Evolutionary conservation across 192 early-diverging fungal genomes (phyloP).

Genomic region (Dissophora globulifera): DNA sequence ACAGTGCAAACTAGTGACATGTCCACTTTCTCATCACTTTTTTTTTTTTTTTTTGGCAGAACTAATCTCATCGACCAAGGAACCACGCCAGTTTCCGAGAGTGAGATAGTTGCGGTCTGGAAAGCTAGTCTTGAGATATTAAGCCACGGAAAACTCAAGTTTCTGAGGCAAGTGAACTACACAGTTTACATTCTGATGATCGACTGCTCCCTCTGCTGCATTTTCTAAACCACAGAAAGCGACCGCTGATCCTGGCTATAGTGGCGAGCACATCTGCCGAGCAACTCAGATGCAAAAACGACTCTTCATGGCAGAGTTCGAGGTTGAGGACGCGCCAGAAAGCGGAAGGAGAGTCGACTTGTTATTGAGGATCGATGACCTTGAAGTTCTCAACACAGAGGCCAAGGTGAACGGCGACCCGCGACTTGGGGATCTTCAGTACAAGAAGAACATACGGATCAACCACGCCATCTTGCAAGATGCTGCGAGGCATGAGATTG

Average conservation of each 20-base stretch:
- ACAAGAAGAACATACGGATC: constrained; percentile 14
- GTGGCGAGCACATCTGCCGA: constrained; percentile 14
- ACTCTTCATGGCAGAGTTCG: background rate
- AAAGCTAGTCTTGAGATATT: constrained; percentile 3
- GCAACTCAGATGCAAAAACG: constrained; percentile 4
- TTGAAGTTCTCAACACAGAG: constrained; percentile 17
- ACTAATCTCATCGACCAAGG: constrained; percentile 5
- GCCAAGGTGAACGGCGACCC: background rate
- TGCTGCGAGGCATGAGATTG: background rate
- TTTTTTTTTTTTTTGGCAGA: background rate
- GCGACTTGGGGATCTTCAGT: constrained; percentile 1
- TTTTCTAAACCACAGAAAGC: background rate
- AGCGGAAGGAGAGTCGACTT: constrained; percentile 8
- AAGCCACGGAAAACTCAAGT: constrained; percentile 12
- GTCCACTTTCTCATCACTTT: too few species aligned
- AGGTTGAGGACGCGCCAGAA: background rate
- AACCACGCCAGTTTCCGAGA: background rate
- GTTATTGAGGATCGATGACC: background rate
- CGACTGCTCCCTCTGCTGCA: background rate
- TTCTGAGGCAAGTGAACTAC: background rate
- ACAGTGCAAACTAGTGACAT: too few species aligned
- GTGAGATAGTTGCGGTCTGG: constrained; percentile 15
- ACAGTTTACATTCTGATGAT: background rate
- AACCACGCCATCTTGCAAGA: constrained; percentile 3
- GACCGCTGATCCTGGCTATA: background rate